These are phyloP conservation scores for Colletotrichum liriopes DNA, from an alignment of 2,329 filamentous ascomycete species.

Conservation along the genomic window DNA sequence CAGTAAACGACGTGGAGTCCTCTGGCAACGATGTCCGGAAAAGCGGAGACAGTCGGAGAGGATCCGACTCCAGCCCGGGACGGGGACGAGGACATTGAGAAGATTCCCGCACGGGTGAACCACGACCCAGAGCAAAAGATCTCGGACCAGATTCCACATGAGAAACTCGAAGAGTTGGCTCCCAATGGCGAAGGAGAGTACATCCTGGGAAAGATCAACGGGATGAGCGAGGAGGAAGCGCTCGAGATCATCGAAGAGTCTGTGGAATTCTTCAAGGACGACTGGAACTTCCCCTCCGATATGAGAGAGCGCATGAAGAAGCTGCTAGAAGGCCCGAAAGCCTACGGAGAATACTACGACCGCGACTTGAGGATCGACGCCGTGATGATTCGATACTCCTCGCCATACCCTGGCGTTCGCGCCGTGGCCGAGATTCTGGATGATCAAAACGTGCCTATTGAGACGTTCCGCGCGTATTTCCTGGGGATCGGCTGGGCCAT, in stretches of 20 bases:
- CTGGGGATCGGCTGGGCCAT: constrained; percentile 58
- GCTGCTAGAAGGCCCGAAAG: constrained; percentile 56
- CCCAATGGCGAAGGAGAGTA: constrained; percentile 61
- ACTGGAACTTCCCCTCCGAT: constrained; percentile 61
- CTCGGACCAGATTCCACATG: constrained; percentile 57
- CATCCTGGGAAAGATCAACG: constrained; percentile 59
- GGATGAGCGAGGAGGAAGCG: constrained; percentile 60
- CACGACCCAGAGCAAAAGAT: constrained; percentile 29
- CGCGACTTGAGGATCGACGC: constrained; percentile 59
- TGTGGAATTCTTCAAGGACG: constrained; percentile 57
- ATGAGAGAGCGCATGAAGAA: constrained; percentile 59
- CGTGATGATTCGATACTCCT: constrained; percentile 57
- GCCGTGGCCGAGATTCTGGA: constrained; percentile 57
- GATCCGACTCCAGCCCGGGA: constrained; percentile 26
- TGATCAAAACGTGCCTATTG: constrained; percentile 54
- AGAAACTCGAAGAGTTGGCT: constrained; percentile 58
- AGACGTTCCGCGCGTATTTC: constrained; percentile 61
- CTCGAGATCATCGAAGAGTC: constrained; percentile 56
- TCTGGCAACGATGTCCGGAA: constrained; percentile 35
- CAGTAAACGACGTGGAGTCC: constrained; percentile 1
- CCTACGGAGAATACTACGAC: constrained; percentile 59
- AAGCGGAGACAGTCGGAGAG: constrained; percentile 30
- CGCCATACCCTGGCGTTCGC: constrained; percentile 60
- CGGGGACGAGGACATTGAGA: constrained; percentile 28
- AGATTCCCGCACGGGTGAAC: constrained; percentile 26